Conservation (phyloP, 2,329 filamentous ascomycete species). For the Stagonosporopsis vannaccii region DNA sequence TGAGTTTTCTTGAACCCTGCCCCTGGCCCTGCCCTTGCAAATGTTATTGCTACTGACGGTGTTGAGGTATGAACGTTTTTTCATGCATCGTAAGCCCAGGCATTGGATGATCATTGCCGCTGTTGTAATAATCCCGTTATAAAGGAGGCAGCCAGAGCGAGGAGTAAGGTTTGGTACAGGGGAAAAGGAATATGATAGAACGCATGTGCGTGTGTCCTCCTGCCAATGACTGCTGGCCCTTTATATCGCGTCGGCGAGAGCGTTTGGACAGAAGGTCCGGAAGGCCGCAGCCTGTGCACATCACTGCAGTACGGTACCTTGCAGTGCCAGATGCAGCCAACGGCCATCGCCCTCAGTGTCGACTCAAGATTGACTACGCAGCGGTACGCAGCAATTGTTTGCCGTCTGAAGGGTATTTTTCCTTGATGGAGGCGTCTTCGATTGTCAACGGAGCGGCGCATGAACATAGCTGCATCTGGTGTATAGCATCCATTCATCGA, state of each 20-base stretch:
- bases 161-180: neutral
- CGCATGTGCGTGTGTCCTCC: neutral
- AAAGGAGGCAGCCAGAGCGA: conserved; percentile 1
- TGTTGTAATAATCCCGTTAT: neutral
- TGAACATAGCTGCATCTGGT: neutral
- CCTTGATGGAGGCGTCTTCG: neutral
- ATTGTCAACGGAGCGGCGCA: neutral
- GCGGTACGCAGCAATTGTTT: neutral
- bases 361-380: neutral
- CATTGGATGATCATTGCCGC: neutral
- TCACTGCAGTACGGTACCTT: neutral
- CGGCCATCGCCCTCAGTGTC: neutral
- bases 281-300: neutral
- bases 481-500: conserved; percentile 62
- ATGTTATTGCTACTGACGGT: neutral
- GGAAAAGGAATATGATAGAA: neutral
- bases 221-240: neutral
- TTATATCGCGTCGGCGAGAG: neutral
- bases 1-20: neutral
- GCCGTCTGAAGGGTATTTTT: neutral
- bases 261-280: neutral
- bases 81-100: neutral
- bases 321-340: neutral
- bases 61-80: neutral
- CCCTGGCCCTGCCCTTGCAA: conserved; percentile 3